These are phyloP conservation scores for Collariella sp. DNA, from an alignment of 495 filamentous ascomycete species.

Conservation along the genomic window DNA sequence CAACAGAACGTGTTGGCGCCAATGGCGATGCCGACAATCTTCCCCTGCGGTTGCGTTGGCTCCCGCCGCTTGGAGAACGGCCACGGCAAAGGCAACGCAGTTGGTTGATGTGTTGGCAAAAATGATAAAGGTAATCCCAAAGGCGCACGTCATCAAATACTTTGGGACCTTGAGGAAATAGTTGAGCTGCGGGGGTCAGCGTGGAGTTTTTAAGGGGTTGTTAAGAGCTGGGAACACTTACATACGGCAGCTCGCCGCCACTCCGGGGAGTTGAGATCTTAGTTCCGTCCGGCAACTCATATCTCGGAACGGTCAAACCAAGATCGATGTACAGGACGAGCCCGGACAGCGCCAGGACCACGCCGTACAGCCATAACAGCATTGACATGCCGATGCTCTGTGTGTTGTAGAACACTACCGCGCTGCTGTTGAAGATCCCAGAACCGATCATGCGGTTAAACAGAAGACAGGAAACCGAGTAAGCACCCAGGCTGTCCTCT, in stretches of 20 bases:
- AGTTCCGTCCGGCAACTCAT: constrained; percentile 3
- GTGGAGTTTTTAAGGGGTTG: too few relatives aligned
- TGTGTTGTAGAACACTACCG: constrained; percentile 16
- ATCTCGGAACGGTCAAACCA: constrained; percentile 15
- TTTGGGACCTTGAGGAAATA: constrained; percentile 15
- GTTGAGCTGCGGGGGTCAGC: constrained; percentile 14
- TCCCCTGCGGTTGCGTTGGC: not conserved
- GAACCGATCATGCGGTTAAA: constrained; percentile 19
- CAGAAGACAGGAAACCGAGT: constrained; percentile 13
- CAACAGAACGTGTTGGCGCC: constrained; percentile 37
- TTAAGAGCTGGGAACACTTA: not conserved
- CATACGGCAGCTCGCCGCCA: constrained; percentile 18
- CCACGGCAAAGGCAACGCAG: constrained; percentile 14
- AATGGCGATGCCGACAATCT: constrained; percentile 13
- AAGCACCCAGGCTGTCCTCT: constrained; percentile 11
- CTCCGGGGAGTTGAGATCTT: constrained; percentile 15
- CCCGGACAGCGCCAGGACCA: constrained; percentile 10
- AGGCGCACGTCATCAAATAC: constrained; percentile 16
- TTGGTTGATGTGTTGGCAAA: constrained; percentile 18
- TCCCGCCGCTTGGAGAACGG: constrained; percentile 6
- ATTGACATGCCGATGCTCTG: constrained; percentile 15
- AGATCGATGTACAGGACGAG: constrained; percentile 16
- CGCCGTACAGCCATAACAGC: constrained; percentile 14
- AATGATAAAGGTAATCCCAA: constrained; percentile 16
- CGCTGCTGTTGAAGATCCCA: constrained; percentile 16